Conservation (phyloP, 2,329 filamentous ascomycete genomes). For the Penicillium sp. region DNA sequence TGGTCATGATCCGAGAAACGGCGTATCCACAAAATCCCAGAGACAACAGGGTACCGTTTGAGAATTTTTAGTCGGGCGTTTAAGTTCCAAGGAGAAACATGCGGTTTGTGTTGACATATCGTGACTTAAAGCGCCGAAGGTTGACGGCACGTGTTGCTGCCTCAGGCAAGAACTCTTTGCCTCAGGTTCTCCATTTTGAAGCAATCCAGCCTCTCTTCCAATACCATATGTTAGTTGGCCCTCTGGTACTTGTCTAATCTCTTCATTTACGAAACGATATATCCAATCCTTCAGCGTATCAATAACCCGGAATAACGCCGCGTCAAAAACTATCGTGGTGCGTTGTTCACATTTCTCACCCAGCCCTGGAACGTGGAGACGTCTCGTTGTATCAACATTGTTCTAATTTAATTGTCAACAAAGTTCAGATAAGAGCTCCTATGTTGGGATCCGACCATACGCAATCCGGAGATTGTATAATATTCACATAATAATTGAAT, state of each 20-base stretch:
- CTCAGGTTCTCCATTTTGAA: neutral
- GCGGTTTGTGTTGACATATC: neutral
- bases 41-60: neutral
- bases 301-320: neutral
- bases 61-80: neutral
- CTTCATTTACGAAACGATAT: neutral
- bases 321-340: neutral
- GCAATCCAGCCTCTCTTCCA: neutral
- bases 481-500: neutral
- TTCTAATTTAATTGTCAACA: neutral
- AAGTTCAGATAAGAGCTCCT: neutral
- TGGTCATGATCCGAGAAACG: conserved; percentile 1
- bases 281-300: neutral
- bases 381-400: neutral
- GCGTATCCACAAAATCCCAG: neutral
- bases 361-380: neutral
- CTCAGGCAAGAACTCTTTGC: neutral
- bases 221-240: neutral
- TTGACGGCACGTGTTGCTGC: conserved; percentile 11
- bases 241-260: neutral
- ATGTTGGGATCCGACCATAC: neutral
- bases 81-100: neutral
- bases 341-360: conserved; percentile 3
- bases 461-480: neutral
- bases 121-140: neutral